Percentiles rank a stretch among this genome's conserved stretches.
Conservation (phyloP, 768 basidiomycete species). For the Lactarius sanguifluus region DNA sequence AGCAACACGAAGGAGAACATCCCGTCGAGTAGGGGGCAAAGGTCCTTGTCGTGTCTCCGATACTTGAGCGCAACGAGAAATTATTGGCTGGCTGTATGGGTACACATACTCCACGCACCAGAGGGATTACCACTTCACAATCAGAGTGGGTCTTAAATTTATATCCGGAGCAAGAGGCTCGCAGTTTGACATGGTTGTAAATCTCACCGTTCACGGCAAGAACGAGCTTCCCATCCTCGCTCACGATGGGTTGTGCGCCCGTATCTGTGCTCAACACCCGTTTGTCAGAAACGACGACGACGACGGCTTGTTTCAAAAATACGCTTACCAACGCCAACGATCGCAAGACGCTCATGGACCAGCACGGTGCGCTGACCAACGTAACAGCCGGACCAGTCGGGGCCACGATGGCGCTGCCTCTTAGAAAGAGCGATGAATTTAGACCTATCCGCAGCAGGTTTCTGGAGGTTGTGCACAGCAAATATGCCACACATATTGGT, state of each 20-base stretch:
- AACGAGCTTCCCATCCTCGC: conserved; percentile 77
- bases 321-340: conserved; percentile 91
- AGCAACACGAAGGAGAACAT: conserved; percentile 99
- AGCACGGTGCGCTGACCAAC: conserved; percentile 81
- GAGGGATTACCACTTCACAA: conserved; percentile 93
- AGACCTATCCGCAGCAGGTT: conserved; percentile 65
- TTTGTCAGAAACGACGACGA: not conserved
- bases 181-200: conserved; percentile 90
- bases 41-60: conserved; percentile 70
- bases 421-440: conserved; percentile 84
- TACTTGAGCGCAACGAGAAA: conserved; percentile 53
- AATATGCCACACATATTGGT: conserved; percentile 89
- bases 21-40: conserved; percentile 86
- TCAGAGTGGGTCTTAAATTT: conserved; percentile 98
- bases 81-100: conserved; percentile 18
- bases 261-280: conserved; percentile 58
- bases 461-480: conserved; percentile 77
- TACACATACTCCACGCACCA: conserved; percentile 49
- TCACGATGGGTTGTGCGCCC: conserved; percentile 92
- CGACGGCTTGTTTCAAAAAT: not conserved
- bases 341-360: conserved; percentile 93
- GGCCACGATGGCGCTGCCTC: conserved; percentile 89
- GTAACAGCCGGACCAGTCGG: conserved; percentile 97
- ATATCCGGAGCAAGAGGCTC: conserved; percentile 59
- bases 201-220: conserved; percentile 99